Conservation (phyloP, 306 rosid genomes). For the barrel medic (Medicago truncatula) region MtrunA17r5.0-ANR NC_053048.1:9240501-9241000, state of each 20-base stretch:
- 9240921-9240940: constrained; percentile 46
- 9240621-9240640: background rate
- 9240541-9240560: constrained; percentile 51
- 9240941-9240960: constrained; percentile 63
- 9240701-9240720: background rate
- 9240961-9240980: constrained; percentile 75
- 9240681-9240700: constrained; percentile 28
- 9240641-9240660: no score
- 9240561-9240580: constrained; percentile 61
- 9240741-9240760: constrained; percentile 11
- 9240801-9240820: no score
- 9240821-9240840: no score
- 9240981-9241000: constrained; percentile 68
- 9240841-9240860: background rate
- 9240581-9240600: constrained; percentile 47
- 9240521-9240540: constrained; percentile 78
- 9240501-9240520: constrained; percentile 80
- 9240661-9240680: no score
- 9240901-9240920: constrained; percentile 35
- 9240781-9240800: background rate
- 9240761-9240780: background rate
- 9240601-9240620: background rate
- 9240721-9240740: constrained; percentile 41
- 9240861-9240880: constrained; percentile 38
- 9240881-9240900: constrained; percentile 28